Conservation (phyloP, 164 flowering plant species). For the Buxus sempervirens region DNA sequence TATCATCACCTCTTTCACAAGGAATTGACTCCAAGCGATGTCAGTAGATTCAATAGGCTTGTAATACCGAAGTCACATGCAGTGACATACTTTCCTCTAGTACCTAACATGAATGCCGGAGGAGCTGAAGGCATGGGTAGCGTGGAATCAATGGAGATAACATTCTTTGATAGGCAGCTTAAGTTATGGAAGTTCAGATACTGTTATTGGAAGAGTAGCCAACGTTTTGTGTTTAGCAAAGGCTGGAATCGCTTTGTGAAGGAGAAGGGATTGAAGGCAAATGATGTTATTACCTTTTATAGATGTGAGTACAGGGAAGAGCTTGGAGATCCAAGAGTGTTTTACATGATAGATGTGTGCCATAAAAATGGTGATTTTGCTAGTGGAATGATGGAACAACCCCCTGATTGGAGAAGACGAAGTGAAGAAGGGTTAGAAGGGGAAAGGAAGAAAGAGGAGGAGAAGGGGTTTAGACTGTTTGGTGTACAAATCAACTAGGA, state of each 20-base stretch:
- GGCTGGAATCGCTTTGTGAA: conserved; percentile 18
- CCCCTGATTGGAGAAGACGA: no score
- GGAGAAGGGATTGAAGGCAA: conserved; percentile 3
- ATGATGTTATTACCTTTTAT: conserved; percentile 3
- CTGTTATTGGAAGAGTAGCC: conserved; percentile 12
- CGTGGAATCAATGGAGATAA: not conserved
- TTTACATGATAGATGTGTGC: no score
- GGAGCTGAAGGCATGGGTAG: not conserved
- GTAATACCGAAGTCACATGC: conserved; percentile 19
- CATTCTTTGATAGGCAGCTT: not conserved
- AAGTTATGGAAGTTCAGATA: conserved; percentile 15
- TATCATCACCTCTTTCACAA: conserved; percentile 11
- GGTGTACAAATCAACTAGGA: not conserved
- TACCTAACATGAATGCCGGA: not conserved
- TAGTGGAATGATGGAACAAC: no score
- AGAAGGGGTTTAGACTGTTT: not conserved
- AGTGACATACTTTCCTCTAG: conserved; percentile 10
- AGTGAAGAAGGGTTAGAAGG: not conserved
- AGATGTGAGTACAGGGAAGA: not conserved
- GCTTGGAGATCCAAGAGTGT: not conserved
- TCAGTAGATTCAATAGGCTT: conserved; percentile 10
- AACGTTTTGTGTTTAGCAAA: conserved; percentile 7
- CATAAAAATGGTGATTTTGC: no score
- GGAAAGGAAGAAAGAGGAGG: not conserved
- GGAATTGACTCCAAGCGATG: conserved; percentile 18